Evolutionary conservation across 2,329 filamentous ascomycete genomes (phyloP).

Genomic region (Oidium heveae): DNA sequence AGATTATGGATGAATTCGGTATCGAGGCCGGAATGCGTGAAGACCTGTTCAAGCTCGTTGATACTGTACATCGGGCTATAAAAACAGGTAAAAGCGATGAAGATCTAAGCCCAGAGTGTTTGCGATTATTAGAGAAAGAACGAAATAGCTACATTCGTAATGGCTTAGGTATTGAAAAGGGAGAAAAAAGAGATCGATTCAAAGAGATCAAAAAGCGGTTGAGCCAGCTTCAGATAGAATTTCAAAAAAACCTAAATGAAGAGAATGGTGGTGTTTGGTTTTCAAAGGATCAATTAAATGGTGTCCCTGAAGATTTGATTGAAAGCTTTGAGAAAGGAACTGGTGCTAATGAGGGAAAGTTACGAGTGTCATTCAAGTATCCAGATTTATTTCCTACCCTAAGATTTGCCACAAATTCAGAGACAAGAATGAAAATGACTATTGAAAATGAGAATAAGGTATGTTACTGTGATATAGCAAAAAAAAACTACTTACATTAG

Average conservation of each 20-base stretch:
- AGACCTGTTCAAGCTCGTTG: slow-evolving; percentile 46
- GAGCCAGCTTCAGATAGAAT: slow-evolving; percentile 35
- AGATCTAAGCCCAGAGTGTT: slow-evolving; percentile 39
- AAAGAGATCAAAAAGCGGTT: slow-evolving; percentile 69
- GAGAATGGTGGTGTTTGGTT: slow-evolving; percentile 67
- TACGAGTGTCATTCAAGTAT: slow-evolving; percentile 62
- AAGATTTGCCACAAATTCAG: slow-evolving; percentile 49
- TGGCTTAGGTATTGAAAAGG: slow-evolving; percentile 45
- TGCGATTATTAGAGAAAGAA: slow-evolving; percentile 52
- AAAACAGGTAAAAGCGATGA: slow-evolving; percentile 17
- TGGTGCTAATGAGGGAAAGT: slow-evolving; percentile 44
- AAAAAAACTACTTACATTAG: slow-evolving; percentile 1
- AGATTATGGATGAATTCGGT: slow-evolving; percentile 48
- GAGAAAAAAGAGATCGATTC: slow-evolving; percentile 49
- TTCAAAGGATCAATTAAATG: slow-evolving; percentile 44
- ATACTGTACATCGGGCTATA: slow-evolving; percentile 29
- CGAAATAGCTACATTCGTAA: slow-evolving; percentile 54
- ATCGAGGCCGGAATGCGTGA: slow-evolving; percentile 65
- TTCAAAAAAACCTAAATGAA: slow-evolving; percentile 61
- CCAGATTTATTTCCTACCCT: slow-evolving; percentile 54
- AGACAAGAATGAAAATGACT: slow-evolving; percentile 42
- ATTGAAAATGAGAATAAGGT: slow-evolving; percentile 60
- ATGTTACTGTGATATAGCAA: slow-evolving; percentile 2
- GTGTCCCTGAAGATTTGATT: slow-evolving; percentile 47
- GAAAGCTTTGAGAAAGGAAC: slow-evolving; percentile 44